Evolutionary conservation across 345 rosid genomes (phyloP), one percentile per base, ranked within the genome.

Genomic region (Kernera saxatilis): DNA sequence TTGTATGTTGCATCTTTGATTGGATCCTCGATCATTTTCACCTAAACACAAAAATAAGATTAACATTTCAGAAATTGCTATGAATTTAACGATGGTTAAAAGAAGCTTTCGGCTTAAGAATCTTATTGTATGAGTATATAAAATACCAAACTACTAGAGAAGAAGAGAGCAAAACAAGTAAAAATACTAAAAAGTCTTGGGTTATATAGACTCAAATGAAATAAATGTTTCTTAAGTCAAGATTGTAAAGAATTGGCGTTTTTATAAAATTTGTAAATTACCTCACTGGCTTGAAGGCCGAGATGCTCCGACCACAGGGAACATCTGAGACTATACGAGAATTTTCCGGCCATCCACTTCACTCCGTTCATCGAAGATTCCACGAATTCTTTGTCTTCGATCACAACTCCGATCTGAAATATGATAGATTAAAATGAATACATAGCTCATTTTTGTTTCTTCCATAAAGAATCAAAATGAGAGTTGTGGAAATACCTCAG

Each of bases 231-330:
- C 44, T 29, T 8, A 14, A 44, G 23, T 41, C 32, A 40, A 40
- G 9, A 54, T 7, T 5, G 1, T 54, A 1, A 9, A 14, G 27
- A 9, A 33, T 11, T 58, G 50, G 30, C n/a, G 23, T 8, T 13
- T 33, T 8, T 3, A 22, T 29, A 6, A 4, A 51, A 1, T 19
- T 48, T 17, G 0, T 3, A 40, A 49, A 17, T 63, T 63, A 90
- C 98, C 93, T 90, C 97, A 71, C 79, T 80, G 18, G 75, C 29
- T 37, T 61, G 79, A 70, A 93, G 92, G 45, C 92, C 96, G 51
- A 90, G 97, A 75, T 90, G 98, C 81, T 93, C 98, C 3, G 86
- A 79, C 97, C 98, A 93, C 22, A 93, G 69, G 0, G 90, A 84
- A 77, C 93, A 84, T 46, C 97, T 85, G 26, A 93, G 82, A 77